These are phyloP conservation scores for Ensete ventricosum DNA, from an alignment of 176 grass and related monocot genomes.

Conservation along the genomic window DNA sequence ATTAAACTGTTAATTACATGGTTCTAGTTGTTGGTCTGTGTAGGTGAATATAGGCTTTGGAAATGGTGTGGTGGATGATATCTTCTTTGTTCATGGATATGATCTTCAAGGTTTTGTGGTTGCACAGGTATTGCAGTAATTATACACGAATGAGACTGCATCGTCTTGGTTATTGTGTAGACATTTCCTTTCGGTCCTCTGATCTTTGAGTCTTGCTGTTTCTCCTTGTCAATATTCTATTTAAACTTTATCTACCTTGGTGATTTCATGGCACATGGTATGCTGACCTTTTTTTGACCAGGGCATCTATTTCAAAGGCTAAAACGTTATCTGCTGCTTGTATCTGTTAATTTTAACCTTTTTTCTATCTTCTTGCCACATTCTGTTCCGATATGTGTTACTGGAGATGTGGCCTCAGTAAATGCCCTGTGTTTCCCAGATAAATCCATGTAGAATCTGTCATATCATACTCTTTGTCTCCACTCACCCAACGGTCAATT, in stretches of 20 bases:
- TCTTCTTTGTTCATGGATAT: conserved; percentile 87
- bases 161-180: conserved; percentile 11
- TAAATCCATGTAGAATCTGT: no score
- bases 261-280: background rate
- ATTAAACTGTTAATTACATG: conserved; percentile 12
- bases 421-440: no score
- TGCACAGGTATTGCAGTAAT: conserved; percentile 56
- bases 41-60: conserved; percentile 84
- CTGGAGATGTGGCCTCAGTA: background rate
- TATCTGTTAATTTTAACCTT: background rate
- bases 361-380: background rate
- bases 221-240: background rate
- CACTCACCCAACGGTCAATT: background rate
- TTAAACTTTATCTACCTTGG: background rate
- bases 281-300: background rate
- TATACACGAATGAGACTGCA: background rate
- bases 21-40: conserved; percentile 25
- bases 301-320: background rate
- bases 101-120: conserved; percentile 78
- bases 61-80: conserved; percentile 66
- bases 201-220: background rate
- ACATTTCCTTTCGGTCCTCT: background rate
- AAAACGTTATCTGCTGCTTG: background rate
- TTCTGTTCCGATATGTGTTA: background rate
- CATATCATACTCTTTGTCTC: no score